Conservation (phyloP, 345 rosid genomes). For the Brassica incana region DNA sequence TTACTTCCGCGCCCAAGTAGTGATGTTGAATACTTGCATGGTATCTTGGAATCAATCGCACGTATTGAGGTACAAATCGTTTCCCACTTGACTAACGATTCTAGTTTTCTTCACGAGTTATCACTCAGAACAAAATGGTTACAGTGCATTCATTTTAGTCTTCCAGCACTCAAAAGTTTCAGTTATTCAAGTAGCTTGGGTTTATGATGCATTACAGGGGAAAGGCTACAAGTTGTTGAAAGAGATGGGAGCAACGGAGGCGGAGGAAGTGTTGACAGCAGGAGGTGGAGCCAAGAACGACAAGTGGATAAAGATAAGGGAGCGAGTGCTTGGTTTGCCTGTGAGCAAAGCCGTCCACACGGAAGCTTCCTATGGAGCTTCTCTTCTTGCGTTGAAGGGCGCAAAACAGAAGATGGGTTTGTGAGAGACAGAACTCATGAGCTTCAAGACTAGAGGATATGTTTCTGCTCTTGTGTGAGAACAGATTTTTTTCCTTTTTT, state of each 20-base stretch:
- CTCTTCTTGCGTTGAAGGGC: slow-evolving; percentile 75
- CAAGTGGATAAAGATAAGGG: slow-evolving; percentile 76
- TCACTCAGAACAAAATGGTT: background rate
- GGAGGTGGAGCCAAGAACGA: slow-evolving; percentile 88
- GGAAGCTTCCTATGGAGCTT: slow-evolving; percentile 94
- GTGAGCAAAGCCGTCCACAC: slow-evolving; percentile 70
- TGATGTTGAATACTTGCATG: slow-evolving; percentile 82
- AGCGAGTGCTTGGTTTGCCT: slow-evolving; percentile 69
- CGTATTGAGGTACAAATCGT: slow-evolving; percentile 67
- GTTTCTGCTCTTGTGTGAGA: background rate
- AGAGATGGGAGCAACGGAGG: slow-evolving; percentile 77
- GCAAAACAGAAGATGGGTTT: slow-evolving; percentile 25
- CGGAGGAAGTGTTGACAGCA: slow-evolving; percentile 75
- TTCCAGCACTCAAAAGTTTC: slow-evolving; percentile 5
- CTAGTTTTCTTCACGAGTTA: background rate
- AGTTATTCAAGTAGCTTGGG: background rate
- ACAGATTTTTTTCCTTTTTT: background rate
- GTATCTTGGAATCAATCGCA: slow-evolving; percentile 88
- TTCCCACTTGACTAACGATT: background rate
- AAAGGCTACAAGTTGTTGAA: slow-evolving; percentile 69
- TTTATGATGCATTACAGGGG: slow-evolving; percentile 48
- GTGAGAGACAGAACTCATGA: slow-evolving; percentile 3
- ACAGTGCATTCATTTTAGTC: slow-evolving; percentile 1
- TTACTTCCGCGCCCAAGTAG: slow-evolving; percentile 78
- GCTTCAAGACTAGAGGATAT: background rate